These are phyloP conservation scores for Martensiomyces pterosporus DNA, from an alignment of 192 early-diverging fungal species.

Conservation along the genomic window DNA sequence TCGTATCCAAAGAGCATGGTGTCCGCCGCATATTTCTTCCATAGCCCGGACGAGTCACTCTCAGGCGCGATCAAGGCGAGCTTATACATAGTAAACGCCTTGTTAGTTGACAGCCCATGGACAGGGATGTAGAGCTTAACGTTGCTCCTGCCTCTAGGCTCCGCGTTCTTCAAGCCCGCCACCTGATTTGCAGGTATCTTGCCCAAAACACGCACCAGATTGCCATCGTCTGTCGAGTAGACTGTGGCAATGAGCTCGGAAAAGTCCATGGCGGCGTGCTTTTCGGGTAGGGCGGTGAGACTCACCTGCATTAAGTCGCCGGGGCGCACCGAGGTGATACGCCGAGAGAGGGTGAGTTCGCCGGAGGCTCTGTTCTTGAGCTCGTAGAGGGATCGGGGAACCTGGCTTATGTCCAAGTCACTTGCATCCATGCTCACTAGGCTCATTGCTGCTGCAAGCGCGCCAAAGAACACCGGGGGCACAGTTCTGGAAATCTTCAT, in stretches of 20 bases:
- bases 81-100: constrained; percentile 23
- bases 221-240: constrained; percentile 29
- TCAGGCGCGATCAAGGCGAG: constrained; percentile 32
- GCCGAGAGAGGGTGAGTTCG: constrained; percentile 14
- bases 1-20: constrained; percentile 36
- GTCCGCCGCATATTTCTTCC: constrained; percentile 23
- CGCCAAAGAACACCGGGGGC: neutral
- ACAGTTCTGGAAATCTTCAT: constrained; percentile 1
- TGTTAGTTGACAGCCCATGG: constrained; percentile 6
- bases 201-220: constrained; percentile 20
- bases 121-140: constrained; percentile 14
- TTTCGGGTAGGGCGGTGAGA: constrained; percentile 9
- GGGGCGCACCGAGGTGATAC: constrained; percentile 27
- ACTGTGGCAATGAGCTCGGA: constrained; percentile 22
- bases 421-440: constrained; percentile 6
- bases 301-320: constrained; percentile 22
- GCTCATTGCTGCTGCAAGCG: constrained; percentile 5
- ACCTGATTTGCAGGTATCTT: constrained; percentile 14
- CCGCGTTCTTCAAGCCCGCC: constrained; percentile 4
- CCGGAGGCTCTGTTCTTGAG: constrained; percentile 2
- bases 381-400: constrained; percentile 3
- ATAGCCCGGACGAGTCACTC: constrained; percentile 10
- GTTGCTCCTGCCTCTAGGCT: constrained; percentile 1
- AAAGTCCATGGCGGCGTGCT: constrained; percentile 6
- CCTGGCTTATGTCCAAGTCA: constrained; percentile 3